Conservation (phyloP, 2,329 filamentous ascomycete genomes). For the Epichloe coenophiala region DNA sequence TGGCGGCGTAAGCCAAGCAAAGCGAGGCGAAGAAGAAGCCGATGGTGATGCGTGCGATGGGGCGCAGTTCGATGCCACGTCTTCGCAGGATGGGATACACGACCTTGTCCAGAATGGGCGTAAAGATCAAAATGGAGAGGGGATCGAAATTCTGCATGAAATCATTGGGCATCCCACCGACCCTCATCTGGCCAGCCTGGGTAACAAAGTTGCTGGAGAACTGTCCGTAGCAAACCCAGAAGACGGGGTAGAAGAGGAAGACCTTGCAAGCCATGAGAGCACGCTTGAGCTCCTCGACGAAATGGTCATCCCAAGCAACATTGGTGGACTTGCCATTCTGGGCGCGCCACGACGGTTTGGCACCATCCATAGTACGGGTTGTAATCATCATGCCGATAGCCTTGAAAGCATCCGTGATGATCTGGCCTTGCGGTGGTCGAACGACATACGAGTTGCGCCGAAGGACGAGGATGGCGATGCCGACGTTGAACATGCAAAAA, state of each 20-base stretch:
- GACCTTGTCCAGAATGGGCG: conserved; percentile 46
- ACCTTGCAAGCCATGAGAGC: conserved; percentile 54
- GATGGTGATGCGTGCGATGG: conserved; percentile 51
- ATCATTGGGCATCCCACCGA: conserved; percentile 56
- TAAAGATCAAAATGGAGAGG: conserved; percentile 52
- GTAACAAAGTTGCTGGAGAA: conserved; percentile 55
- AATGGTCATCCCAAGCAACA: conserved; percentile 53
- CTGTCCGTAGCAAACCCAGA: conserved; percentile 56
- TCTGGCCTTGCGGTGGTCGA: conserved; percentile 43
- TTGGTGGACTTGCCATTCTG: conserved; percentile 29
- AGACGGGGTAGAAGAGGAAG: conserved; percentile 52
- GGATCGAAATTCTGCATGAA: conserved; percentile 56
- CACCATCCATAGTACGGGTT: conserved; percentile 37
- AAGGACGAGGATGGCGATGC: conserved; percentile 36
- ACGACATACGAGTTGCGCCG: conserved; percentile 36
- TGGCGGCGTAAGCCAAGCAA: conserved; percentile 44
- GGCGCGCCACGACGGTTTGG: conserved; percentile 52
- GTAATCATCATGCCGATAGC: conserved; percentile 26
- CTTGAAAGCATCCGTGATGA: conserved; percentile 52
- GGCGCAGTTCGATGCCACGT: conserved; percentile 44
- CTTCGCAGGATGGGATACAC: conserved; percentile 49
- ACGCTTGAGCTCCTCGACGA: conserved; percentile 60
- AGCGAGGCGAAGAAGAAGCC: conserved; percentile 44
- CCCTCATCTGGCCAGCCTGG: conserved; percentile 42
- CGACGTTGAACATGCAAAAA: conserved; percentile 49